Evolutionary conservation across 257 asterid genomes (phyloP).

Genomic region (Marsdenia floribunda): DNA sequence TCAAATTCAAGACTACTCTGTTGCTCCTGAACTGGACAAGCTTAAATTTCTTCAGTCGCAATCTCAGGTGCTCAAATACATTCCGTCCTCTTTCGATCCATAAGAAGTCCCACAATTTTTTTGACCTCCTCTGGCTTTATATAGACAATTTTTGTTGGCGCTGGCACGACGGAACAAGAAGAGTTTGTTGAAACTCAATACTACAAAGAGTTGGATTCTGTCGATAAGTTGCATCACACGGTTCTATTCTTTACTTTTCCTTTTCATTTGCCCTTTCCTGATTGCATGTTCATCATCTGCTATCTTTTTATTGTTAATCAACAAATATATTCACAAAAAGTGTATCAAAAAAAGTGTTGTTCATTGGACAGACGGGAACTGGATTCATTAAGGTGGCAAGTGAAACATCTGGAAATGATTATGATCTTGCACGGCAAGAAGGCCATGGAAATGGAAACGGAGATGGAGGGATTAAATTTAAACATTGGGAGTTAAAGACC

Average conservation of each 20-base stretch:
- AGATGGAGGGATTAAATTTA: slow-evolving; percentile 8
- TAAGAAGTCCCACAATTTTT: not conserved
- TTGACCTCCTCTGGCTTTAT: not conserved
- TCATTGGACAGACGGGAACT: slow-evolving; percentile 35
- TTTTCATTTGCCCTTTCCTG: too few relatives aligned
- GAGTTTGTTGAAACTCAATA: slow-evolving; percentile 42
- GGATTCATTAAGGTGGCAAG: slow-evolving; percentile 34
- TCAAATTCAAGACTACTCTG: slow-evolving; percentile 19
- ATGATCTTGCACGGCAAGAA: slow-evolving; percentile 20
- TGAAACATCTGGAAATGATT: slow-evolving; percentile 12
- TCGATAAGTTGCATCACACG: slow-evolving; percentile 42
- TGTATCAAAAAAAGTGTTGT: not conserved
- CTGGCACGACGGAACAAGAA: slow-evolving; percentile 23
- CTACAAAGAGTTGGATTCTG: slow-evolving; percentile 34
- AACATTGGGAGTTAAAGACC: slow-evolving; percentile 19
- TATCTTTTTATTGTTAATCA: not conserved
- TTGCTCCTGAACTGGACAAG: slow-evolving; percentile 30
- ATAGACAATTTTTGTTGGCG: slow-evolving; percentile 20
- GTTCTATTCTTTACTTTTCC: slow-evolving; percentile 5
- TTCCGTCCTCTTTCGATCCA: not conserved
- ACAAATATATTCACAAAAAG: not conserved
- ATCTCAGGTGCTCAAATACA: slow-evolving; percentile 18
- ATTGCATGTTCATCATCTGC: not conserved
- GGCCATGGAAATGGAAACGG: slow-evolving; percentile 7
- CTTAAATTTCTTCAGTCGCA: slow-evolving; percentile 36